Conservation (phyloP, 164 flowering plant genomes). For the Saururus chinensis region DNA sequence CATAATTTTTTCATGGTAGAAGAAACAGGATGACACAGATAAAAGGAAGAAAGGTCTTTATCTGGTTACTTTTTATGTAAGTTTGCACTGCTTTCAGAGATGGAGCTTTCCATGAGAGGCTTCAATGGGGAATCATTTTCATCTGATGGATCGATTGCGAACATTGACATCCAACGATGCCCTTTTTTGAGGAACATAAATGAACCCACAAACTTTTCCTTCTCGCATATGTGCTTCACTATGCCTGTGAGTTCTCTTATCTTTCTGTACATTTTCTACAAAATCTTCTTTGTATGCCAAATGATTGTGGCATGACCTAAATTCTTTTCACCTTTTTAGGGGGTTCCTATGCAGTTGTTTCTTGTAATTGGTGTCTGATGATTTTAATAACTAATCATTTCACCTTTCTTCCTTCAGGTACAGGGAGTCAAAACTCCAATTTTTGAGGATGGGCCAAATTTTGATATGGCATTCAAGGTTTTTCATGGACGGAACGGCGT, state of each 20-base stretch:
- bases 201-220: constrained; percentile 65
- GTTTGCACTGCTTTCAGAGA: background rate
- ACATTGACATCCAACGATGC: constrained; percentile 45
- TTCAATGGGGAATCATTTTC: constrained; percentile 2
- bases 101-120: constrained; percentile 3
- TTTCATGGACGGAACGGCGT: constrained; percentile 83
- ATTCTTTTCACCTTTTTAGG: background rate
- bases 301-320: background rate
- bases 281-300: background rate
- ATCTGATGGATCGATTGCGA: constrained; percentile 23
- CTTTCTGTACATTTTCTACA: background rate
- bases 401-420: constrained; percentile 14
- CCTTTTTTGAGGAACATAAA: constrained; percentile 74
- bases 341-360: too few relatives aligned
- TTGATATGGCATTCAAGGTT: constrained; percentile 54
- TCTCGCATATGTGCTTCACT: constrained; percentile 13
- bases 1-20: too few relatives aligned
- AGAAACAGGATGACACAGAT: too few relatives aligned
- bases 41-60: too few relatives aligned
- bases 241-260: background rate
- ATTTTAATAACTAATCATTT: background rate
- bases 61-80: background rate
- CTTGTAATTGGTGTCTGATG: too few relatives aligned
- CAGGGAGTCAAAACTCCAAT: constrained; percentile 69
- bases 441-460: constrained; percentile 77